phyloP scores from a whole-genome alignment of 2,329 filamentous ascomycete species.

The Scorias spongiosa region DNA sequence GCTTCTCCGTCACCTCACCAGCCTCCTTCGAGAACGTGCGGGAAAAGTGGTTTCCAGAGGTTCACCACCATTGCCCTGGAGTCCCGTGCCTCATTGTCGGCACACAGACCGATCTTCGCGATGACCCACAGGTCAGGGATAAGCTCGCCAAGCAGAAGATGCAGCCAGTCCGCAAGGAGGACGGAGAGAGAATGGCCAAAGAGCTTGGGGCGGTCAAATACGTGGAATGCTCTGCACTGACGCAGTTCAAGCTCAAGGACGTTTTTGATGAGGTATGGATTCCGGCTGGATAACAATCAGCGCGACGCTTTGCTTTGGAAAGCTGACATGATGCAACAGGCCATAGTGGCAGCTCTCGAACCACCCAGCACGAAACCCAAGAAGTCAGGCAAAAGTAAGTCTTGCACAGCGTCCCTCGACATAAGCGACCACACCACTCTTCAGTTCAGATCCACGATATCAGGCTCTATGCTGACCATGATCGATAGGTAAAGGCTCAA shows the following conservation, averaged over 20 bases:
- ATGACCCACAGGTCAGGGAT: conserved; percentile 72
- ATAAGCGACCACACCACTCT: background rate
- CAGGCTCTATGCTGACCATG: background rate
- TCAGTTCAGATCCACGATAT: background rate
- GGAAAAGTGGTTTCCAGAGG: conserved; percentile 98
- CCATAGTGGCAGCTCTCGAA: conserved; percentile 88
- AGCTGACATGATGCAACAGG: conserved; percentile 37
- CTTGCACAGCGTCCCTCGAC: background rate
- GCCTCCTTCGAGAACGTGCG: conserved; percentile 98
- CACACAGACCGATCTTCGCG: conserved; percentile 90
- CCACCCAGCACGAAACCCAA: conserved; percentile 66
- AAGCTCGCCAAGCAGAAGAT: conserved; percentile 95
- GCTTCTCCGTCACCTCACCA: conserved; percentile 94
- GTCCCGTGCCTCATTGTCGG: conserved; percentile 96
- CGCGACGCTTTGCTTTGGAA: background rate
- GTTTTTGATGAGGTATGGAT: conserved; percentile 87
- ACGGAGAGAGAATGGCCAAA: conserved; percentile 92
- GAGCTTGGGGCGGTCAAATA: conserved; percentile 97
- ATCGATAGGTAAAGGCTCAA: background rate
- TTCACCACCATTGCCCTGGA: conserved; percentile 95
- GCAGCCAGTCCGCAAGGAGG: conserved; percentile 78
- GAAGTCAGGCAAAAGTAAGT: conserved; percentile 7
- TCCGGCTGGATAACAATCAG: background rate
- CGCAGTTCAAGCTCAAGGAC: conserved; percentile 97
- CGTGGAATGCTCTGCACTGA: conserved; percentile 94